Evolutionary conservation across 2,329 filamentous ascomycete genomes (phyloP).

Genomic region (Ophiosphaerella korrae): DNA sequence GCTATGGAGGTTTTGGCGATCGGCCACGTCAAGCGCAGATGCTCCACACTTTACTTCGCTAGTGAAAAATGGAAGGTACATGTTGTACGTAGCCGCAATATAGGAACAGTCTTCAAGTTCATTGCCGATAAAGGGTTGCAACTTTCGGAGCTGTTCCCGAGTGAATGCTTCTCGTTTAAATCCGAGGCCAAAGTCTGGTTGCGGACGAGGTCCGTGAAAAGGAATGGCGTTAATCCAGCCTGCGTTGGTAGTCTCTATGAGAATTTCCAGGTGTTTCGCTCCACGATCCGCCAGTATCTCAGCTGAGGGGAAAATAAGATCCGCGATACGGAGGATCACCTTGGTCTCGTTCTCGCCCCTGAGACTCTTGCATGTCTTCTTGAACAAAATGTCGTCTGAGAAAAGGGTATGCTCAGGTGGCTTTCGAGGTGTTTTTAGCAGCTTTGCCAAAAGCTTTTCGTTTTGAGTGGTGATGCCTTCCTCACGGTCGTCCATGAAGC

Average conservation of each 20-base stretch:
- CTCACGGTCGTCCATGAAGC: conserved; percentile 33
- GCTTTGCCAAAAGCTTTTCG: conserved; percentile 4
- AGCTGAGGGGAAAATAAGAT: conserved; percentile 16
- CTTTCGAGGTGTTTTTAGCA: conserved; percentile 2
- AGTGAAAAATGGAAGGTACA: conserved; percentile 33
- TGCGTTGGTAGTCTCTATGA: conserved; percentile 17
- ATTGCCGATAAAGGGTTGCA: conserved; percentile 28
- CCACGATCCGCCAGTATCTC: conserved; percentile 12
- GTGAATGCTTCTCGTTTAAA: conserved; percentile 1
- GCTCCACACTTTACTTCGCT: conserved; percentile 55
- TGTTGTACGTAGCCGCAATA: conserved; percentile 51
- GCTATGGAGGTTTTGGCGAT: conserved; percentile 20
- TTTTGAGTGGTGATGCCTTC: conserved; percentile 4
- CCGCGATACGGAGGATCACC: conserved; percentile 15
- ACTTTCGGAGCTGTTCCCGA: conserved; percentile 19
- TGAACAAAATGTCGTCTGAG: conserved; percentile 9
- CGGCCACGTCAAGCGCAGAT: conserved; percentile 32
- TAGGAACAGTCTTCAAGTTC: conserved; percentile 41
- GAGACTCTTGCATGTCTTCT: conserved; percentile 28
- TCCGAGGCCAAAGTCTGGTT: conserved; percentile 22
- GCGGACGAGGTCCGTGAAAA: conserved; percentile 19
- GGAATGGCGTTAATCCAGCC: conserved; percentile 14
- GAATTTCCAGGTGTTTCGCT: conserved; percentile 15
- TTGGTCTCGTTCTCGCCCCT: conserved; percentile 24
- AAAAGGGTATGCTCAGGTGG: not conserved